Percentiles rank a stretch among this genome's conserved stretches.
Evolutionary conservation across 2,329 filamentous ascomycete genomes (phyloP).

Genomic region (Sphaerulina musiva): DNA sequence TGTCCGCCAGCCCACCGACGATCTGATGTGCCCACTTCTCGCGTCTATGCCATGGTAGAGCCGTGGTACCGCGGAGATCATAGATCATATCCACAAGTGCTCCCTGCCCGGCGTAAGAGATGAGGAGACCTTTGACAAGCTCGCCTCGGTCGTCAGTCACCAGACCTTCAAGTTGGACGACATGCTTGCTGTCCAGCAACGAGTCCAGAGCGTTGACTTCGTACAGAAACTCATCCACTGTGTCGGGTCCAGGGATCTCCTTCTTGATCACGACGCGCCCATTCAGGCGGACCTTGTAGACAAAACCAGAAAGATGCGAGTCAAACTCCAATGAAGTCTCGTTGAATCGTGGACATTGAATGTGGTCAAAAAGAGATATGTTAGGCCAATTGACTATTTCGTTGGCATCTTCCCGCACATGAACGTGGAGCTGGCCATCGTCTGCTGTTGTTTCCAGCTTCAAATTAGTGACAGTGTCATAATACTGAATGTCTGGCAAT

Average conservation of each 20-base stretch:
- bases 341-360: constrained; percentile 52
- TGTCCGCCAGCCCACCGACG: constrained; percentile 78
- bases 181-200: constrained; percentile 63
- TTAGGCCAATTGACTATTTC: constrained; percentile 87
- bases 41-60: constrained; percentile 62
- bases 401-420: constrained; percentile 95
- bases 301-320: constrained; percentile 91
- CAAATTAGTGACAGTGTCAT: constrained; percentile 89
- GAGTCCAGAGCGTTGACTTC: constrained; percentile 91
- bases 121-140: constrained; percentile 78
- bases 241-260: constrained; percentile 92
- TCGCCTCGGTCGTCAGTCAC: constrained; percentile 72
- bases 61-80: constrained; percentile 55
- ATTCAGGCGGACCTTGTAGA: constrained; percentile 78
- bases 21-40: constrained; percentile 90
- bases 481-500: constrained; percentile 88
- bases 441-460: constrained; percentile 82
- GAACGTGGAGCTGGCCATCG: constrained; percentile 82
- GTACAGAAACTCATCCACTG: constrained; percentile 92
- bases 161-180: constrained; percentile 81
- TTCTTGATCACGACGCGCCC: constrained; percentile 81
- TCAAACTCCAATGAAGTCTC: constrained; percentile 78
- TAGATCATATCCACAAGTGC: constrained; percentile 88
- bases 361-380: constrained; percentile 64
- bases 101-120: constrained; percentile 78